phyloP scores from a whole-genome alignment of 2,329 filamentous ascomycete species.

The Thyridium curvatum region DNA sequence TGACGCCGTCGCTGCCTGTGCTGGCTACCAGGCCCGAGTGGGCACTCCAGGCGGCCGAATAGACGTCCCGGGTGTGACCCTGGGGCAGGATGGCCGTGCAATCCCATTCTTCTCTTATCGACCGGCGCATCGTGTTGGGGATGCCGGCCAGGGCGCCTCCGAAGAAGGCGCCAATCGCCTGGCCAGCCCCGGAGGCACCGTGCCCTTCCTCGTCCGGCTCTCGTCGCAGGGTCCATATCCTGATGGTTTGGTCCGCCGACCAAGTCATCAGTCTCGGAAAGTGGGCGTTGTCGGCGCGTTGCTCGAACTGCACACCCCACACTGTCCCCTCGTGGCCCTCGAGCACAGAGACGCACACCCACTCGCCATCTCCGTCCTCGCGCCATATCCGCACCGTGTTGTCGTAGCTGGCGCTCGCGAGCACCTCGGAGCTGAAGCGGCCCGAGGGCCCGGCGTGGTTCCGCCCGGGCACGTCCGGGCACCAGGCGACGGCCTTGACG shows the following conservation, averaged over 20 bases:
- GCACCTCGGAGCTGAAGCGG: conserved; percentile 57
- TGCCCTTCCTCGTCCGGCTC: conserved; percentile 38
- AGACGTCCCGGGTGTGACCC: conserved; percentile 74
- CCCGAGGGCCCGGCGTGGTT: conserved; percentile 24
- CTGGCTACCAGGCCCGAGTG: conserved; percentile 75
- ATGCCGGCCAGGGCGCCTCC: conserved; percentile 50
- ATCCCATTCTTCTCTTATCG: conserved; percentile 75
- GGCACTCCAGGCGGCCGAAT: conserved; percentile 78
- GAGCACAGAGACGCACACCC: conserved; percentile 80
- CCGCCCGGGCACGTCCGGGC: conserved; percentile 57
- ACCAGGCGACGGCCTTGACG: conserved; percentile 92
- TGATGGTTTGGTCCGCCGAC: conserved; percentile 75
- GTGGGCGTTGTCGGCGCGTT: conserved; percentile 24
- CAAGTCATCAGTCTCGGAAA: conserved; percentile 69
- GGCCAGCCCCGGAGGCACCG: conserved; percentile 17
- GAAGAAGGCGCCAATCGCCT: conserved; percentile 13
- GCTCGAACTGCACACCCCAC: conserved; percentile 78
- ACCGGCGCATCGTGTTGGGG: conserved; percentile 83
- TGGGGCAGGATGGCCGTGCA: conserved; percentile 70
- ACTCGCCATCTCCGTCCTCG: conserved; percentile 83
- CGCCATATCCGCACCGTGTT: conserved; percentile 84
- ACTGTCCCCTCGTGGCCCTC: conserved; percentile 81
- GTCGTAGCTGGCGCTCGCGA: conserved; percentile 92
- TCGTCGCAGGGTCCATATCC: conserved; percentile 68
- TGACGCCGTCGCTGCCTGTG: conserved; percentile 77